Percentiles rank a stretch among this genome's conserved stretches.
phyloP scores from a whole-genome alignment of 148 eudicot species.

The Heliosperma pusillum region DNA sequence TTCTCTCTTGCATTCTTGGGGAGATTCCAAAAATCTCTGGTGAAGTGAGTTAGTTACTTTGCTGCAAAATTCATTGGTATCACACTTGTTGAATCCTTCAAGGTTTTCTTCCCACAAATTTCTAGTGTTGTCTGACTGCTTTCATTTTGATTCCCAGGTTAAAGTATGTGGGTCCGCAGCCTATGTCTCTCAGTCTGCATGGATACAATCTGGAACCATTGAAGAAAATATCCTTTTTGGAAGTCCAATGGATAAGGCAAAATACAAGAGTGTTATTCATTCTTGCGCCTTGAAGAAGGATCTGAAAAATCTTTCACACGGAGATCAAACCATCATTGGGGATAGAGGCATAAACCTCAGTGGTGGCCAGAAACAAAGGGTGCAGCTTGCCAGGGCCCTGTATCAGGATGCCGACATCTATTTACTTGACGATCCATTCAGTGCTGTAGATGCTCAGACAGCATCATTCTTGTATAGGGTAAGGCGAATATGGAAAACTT shows the following conservation, averaged over 20 bases:
- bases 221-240: conserved; percentile 95
- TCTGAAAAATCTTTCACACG: conserved; percentile 74
- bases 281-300: conserved; percentile 90
- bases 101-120: conserved; percentile 11
- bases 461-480: conserved; percentile 84
- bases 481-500: conserved; percentile 4
- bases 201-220: conserved; percentile 96
- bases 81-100: conserved; percentile 19
- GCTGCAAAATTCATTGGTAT: conserved; percentile 14
- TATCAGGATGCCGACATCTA: conserved; percentile 98
- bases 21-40: conserved; percentile 89
- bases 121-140: conserved; percentile 12
- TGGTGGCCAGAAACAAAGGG: conserved; percentile 98
- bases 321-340: conserved; percentile 96
- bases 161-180: conserved; percentile 85
- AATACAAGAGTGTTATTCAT: conserved; percentile 67
- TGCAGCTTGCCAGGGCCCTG: conserved; percentile 96
- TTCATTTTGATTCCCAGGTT: conserved; percentile 47
- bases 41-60: conserved; percentile 73
- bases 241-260: conserved; percentile 78
- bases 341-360: conserved; percentile 96
- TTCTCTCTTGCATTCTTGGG: conserved; percentile 91
- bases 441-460: conserved; percentile 98
- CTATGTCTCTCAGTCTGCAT: conserved; percentile 96
- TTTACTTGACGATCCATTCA: conserved; percentile 94